These are phyloP conservation scores for Pleurotus eryngii DNA, from an alignment of 768 basidiomycete genomes.

Conservation along the genomic window DNA sequence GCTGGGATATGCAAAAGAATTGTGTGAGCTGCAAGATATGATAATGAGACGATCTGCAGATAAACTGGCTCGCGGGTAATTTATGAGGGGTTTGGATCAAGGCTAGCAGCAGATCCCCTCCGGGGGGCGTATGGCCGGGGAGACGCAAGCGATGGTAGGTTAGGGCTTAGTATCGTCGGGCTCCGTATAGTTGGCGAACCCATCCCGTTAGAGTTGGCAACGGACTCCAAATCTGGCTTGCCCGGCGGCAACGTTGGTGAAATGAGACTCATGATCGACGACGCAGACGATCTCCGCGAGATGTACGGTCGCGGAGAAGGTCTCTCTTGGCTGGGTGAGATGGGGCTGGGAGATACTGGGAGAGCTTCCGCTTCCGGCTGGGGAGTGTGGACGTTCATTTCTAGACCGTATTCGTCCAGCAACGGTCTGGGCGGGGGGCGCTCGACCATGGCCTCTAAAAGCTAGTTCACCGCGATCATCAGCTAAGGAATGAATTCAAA, in stretches of 20 bases:
- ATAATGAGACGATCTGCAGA: too few species aligned
- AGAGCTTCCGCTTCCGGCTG: slow-evolving; percentile 15
- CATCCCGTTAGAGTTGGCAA: slow-evolving; percentile 12
- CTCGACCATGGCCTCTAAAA: slow-evolving; percentile 84
- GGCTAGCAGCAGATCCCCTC: slow-evolving; percentile 3
- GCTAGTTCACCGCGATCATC: slow-evolving; percentile 33
- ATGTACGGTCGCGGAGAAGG: slow-evolving; percentile 58
- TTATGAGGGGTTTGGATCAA: background rate
- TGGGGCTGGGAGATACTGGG: slow-evolving; percentile 15
- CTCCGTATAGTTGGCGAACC: slow-evolving; percentile 13
- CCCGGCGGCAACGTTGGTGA: slow-evolving; percentile 28
- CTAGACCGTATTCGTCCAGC: slow-evolving; percentile 56
- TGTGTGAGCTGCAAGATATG: too few species aligned
- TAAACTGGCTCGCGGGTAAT: too few species aligned
- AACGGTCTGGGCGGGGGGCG: slow-evolving; percentile 75
- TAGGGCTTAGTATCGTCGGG: slow-evolving; percentile 7
- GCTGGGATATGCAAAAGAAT: too few species aligned
- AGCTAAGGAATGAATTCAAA: background rate
- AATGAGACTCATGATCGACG: slow-evolving; percentile 36
- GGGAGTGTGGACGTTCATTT: slow-evolving; percentile 20
- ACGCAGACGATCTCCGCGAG: slow-evolving; percentile 51
- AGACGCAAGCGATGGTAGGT: slow-evolving; percentile 3
- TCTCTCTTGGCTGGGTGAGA: slow-evolving; percentile 33
- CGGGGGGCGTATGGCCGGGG: slow-evolving; percentile 1
- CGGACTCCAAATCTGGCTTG: slow-evolving; percentile 11